Percentiles rank a stretch among this genome's conserved stretches.
Evolutionary conservation across 2,329 filamentous ascomycete genomes (phyloP).

Genomic region (Ophiosphaerella herpotricha): DNA sequence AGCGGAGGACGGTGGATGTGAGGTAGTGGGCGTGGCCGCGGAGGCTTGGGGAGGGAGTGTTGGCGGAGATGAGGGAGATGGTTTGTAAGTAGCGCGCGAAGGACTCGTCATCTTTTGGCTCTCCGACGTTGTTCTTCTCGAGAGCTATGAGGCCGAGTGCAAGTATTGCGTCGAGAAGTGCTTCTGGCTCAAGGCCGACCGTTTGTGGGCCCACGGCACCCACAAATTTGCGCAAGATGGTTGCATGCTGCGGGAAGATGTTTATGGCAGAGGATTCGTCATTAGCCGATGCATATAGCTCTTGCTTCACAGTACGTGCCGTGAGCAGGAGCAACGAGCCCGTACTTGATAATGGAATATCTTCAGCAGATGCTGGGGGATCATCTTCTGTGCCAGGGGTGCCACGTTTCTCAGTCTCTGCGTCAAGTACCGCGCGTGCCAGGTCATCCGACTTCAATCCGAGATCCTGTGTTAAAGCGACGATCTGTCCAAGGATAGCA

Average conservation of each 20-base stretch:
- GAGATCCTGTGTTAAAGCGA: conserved; percentile 67
- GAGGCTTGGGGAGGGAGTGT: conserved; percentile 53
- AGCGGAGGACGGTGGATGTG: conserved; percentile 56
- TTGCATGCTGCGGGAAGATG: conserved; percentile 60
- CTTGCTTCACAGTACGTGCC: conserved; percentile 55
- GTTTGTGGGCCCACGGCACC: conserved; percentile 44
- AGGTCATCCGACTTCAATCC: conserved; percentile 56
- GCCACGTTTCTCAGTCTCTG: conserved; percentile 46
- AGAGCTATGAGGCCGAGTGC: conserved; percentile 57
- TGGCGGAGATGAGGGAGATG: conserved; percentile 54
- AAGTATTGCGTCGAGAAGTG: conserved; percentile 60
- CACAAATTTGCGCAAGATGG: conserved; percentile 58
- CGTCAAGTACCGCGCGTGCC: conserved; percentile 49
- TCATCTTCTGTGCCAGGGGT: conserved; percentile 59
- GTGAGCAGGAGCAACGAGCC: conserved; percentile 60
- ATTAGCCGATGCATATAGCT: conserved; percentile 53
- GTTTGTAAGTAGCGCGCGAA: conserved; percentile 60
- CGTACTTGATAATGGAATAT: conserved; percentile 61
- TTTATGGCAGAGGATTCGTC: conserved; percentile 45
- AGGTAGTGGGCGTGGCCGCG: conserved; percentile 56
- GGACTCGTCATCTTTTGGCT: conserved; percentile 55
- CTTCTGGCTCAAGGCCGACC: conserved; percentile 51
- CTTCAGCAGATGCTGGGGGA: conserved; percentile 55
- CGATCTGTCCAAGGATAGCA: conserved; percentile 72
- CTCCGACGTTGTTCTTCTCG: conserved; percentile 51